Evolutionary conservation across 176 grass and related monocot genomes (phyloP), one percentile per base, ranked within the genome.

Genomic region (Tillandsia leiboldiana): DNA sequence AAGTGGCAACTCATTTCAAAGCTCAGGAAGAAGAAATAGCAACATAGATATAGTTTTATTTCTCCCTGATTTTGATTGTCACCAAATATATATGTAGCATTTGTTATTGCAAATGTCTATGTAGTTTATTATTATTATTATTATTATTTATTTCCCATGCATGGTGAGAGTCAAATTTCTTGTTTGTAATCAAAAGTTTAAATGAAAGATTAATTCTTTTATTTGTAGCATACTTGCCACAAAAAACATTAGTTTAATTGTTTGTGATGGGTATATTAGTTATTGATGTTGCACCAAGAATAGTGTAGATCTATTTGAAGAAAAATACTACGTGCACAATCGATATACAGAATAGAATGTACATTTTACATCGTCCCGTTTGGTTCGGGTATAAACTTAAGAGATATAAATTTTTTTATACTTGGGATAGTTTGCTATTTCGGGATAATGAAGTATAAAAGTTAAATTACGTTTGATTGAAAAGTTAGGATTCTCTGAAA

Each of bases 151-250:
- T 72, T 53, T 79, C 12, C 1, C 48, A n/a, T 50, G 33, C 48
- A n/a, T 50, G 33, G 61, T 23, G 64, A 28, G 11, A 70, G 50
- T 65, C 77, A 79, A 79, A 79, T 66, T 63, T 42, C 68, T 79
- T 54, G 69, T 72, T 79, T 79, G 75, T 49, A 48, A 18, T 48
- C 33, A 48, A 17, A 27, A 27, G 48, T 49, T 15, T 69, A 48
- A 1, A 69, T 48, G 12, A 48, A n/a, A n/a, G 10, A 69, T 28
- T 69, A 42, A 2, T 24, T 13, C 12, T 69, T 53, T 70, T 48
- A 20, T 51, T 12, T 26, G 26, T 67, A 33, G 26, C 26, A 17
- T 67, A 11, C 17, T 17, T 67, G 17, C 47, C 3, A 3, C 14
- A n/a, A 67, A 67, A 67, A 13, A 67, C 4, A 17, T 12, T 67